These are phyloP conservation scores for Phytophthora kernoviae DNA, from an alignment of 352 stramenopile species.

Conservation along the genomic window DNA sequence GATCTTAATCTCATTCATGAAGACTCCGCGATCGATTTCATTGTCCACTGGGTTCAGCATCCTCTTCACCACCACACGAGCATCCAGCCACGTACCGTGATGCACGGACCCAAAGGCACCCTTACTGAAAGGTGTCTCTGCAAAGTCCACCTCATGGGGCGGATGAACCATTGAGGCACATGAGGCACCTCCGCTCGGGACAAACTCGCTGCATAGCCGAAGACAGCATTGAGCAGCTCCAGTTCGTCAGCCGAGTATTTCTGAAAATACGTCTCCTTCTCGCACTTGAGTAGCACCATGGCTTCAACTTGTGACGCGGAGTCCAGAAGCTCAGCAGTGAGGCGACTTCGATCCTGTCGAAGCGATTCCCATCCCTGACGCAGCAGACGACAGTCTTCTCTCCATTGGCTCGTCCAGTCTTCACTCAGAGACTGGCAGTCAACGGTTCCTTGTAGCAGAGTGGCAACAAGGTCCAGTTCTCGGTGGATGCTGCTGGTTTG, in stretches of 20 bases:
- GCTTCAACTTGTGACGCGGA: constrained; percentile 16
- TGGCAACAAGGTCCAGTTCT: constrained; percentile 9
- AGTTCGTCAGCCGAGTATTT: constrained; percentile 20
- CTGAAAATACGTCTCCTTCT: constrained; percentile 21
- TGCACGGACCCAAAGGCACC: constrained; percentile 34
- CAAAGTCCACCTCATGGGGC: constrained; percentile 29
- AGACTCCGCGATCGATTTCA: constrained; percentile 13
- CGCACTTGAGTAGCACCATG: constrained; percentile 24
- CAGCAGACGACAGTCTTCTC: constrained; percentile 6
- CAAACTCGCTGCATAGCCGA: constrained; percentile 16
- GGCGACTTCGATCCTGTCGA: constrained; percentile 5
- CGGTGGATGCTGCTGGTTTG: constrained; percentile 11
- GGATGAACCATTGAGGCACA: constrained; percentile 31
- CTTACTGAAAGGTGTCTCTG: constrained; percentile 25
- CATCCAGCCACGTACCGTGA: constrained; percentile 33
- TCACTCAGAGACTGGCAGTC: not conserved
- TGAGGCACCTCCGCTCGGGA: constrained; percentile 16
- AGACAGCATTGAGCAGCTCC: constrained; percentile 21
- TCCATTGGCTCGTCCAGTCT: constrained; percentile 16
- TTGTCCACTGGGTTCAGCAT: constrained; percentile 25
- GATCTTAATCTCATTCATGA: constrained; percentile 30
- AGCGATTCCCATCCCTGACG: constrained; percentile 13
- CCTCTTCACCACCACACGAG: constrained; percentile 36
- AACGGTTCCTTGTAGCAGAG: not conserved
- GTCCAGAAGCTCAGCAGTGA: constrained; percentile 15